Evolutionary conservation across 2,329 filamentous ascomycete genomes (phyloP).

Genomic region (Ophiostoma ips): DNA sequence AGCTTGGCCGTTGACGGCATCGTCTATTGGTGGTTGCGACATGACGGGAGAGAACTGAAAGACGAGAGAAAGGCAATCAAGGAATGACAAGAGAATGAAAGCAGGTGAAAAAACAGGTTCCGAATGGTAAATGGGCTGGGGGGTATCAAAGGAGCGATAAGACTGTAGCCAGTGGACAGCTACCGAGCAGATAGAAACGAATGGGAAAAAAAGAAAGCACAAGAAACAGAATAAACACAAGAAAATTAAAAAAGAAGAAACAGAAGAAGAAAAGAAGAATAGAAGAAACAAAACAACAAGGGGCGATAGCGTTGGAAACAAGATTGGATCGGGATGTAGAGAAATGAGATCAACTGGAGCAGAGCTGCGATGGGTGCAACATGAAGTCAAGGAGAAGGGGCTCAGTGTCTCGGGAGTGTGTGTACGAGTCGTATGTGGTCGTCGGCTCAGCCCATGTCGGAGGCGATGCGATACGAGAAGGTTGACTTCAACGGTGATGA

Average conservation of each 20-base stretch:
- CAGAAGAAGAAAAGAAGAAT: not conserved
- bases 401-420: not conserved
- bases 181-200: too few relatives aligned
- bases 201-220: not conserved
- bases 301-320: too few relatives aligned
- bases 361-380: not conserved
- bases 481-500: too few relatives aligned
- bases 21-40: conserved; percentile 3
- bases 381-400: not conserved
- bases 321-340: not conserved
- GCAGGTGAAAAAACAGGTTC: not conserved
- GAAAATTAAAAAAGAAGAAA: not conserved
- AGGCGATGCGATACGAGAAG: not conserved
- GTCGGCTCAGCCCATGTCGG: not conserved
- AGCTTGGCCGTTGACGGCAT: conserved; percentile 1
- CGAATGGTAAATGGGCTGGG: too few relatives aligned
- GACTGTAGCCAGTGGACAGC: too few relatives aligned
- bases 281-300: not conserved
- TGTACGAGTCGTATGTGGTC: not conserved
- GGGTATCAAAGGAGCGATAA: too few relatives aligned
- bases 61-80: too few relatives aligned
- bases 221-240: not conserved
- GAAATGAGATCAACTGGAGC: not conserved
- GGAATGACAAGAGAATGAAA: not conserved
- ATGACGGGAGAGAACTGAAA: too few relatives aligned